phyloP scores from a whole-genome alignment of 2,329 filamentous ascomycete species.

The Beauveria rudraprayagi region DNA sequence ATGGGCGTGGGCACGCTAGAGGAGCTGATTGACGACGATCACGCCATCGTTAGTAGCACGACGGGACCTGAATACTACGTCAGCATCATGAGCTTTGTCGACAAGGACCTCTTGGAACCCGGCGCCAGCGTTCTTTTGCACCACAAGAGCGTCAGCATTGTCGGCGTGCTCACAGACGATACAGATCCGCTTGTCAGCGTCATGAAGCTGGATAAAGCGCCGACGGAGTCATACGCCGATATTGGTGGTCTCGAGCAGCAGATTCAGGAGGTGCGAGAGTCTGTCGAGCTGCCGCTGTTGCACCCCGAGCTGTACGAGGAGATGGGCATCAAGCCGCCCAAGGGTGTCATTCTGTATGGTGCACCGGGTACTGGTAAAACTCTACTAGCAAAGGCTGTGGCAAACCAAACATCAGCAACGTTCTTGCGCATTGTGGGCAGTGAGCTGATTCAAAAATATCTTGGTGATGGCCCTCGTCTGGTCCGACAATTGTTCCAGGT shows the following conservation, averaged over 20 bases:
- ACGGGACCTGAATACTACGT: slow-evolving; percentile 99
- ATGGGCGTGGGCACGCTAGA: slow-evolving; percentile 98
- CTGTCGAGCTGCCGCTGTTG: slow-evolving; percentile 86
- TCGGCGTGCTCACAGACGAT: slow-evolving; percentile 94
- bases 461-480: slow-evolving; percentile 88
- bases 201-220: slow-evolving; percentile 99
- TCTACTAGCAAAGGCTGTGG: slow-evolving; percentile 89
- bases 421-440: slow-evolving; percentile 96
- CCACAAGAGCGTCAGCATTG: slow-evolving; percentile 96
- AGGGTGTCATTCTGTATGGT: slow-evolving; percentile 98
- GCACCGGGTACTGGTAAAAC: slow-evolving; percentile 96
- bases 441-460: slow-evolving; percentile 96
- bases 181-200: slow-evolving; percentile 92
- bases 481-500: slow-evolving; percentile 93
- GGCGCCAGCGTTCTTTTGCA: slow-evolving; percentile 92
- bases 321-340: slow-evolving; percentile 99
- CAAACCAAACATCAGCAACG: slow-evolving; percentile 97
- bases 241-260: slow-evolving; percentile 93
- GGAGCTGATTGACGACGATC: slow-evolving; percentile 98
- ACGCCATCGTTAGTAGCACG: slow-evolving; percentile 95
- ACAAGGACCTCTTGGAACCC: slow-evolving; percentile 95
- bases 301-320: slow-evolving; percentile 98
- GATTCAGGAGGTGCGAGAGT: slow-evolving; percentile 96
- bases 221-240: slow-evolving; percentile 95
- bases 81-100: slow-evolving; percentile 99